Evolutionary conservation across 257 asterid species (phyloP).

Genomic region (Catharanthus roseus): DNA sequence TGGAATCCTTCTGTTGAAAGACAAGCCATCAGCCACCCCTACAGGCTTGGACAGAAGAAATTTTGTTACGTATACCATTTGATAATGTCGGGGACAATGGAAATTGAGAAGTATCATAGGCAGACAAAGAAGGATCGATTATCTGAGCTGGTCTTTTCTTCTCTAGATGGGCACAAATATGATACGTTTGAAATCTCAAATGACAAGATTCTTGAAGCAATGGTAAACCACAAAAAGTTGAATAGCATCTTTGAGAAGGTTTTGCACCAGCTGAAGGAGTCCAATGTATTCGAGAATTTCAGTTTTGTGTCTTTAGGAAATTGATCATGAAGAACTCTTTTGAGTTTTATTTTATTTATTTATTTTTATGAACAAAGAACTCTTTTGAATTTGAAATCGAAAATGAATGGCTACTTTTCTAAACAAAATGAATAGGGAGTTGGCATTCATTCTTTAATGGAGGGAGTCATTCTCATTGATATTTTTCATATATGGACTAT

Average conservation of each 20-base stretch:
- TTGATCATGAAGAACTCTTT: not conserved
- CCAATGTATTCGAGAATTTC: conserved; percentile 26
- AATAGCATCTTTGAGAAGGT: conserved; percentile 38
- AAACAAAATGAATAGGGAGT: too few relatives aligned
- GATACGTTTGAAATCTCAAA: conserved; percentile 8
- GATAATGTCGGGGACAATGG: conserved; percentile 41
- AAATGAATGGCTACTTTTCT: too few relatives aligned
- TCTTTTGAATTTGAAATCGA: too few relatives aligned
- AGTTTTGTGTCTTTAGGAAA: conserved; percentile 1
- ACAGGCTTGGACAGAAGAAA: conserved; percentile 70
- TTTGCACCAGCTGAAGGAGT: conserved; percentile 46
- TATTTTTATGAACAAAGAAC: too few relatives aligned
- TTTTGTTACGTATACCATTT: conserved; percentile 59
- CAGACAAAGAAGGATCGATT: conserved; percentile 47
- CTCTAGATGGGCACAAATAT: conserved; percentile 9
- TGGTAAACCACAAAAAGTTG: conserved; percentile 31
- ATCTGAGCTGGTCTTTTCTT: conserved; percentile 48
- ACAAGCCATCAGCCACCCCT: conserved; percentile 77
- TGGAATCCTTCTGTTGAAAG: conserved; percentile 78
- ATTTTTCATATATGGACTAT: too few relatives aligned
- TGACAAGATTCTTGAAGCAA: conserved; percentile 49
- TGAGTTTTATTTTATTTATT: too few relatives aligned
- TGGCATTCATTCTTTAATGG: too few relatives aligned
- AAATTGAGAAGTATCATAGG: conserved; percentile 38
- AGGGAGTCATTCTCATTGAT: too few relatives aligned